These are phyloP conservation scores for Xylaria castorea DNA, from an alignment of 495 filamentous ascomycete genomes.

Conservation along the genomic window DNA sequence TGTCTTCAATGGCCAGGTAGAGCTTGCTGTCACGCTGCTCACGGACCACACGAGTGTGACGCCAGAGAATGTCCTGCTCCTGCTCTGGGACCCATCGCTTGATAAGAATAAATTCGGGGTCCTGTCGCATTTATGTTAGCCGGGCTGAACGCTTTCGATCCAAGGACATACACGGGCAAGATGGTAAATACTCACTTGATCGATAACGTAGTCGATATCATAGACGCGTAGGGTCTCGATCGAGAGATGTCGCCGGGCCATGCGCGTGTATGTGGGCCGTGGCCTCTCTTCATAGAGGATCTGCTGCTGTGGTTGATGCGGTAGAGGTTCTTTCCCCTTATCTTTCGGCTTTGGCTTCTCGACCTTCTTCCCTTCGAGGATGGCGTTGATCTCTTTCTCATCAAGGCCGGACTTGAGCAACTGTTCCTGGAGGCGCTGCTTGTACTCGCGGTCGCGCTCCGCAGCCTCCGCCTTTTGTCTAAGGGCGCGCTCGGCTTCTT, in stretches of 20 bases:
- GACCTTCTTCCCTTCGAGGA: constrained; percentile 59
- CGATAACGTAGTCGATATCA: constrained; percentile 60
- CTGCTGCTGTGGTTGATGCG: constrained; percentile 5
- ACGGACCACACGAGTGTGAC: constrained; percentile 70
- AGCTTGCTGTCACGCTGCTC: constrained; percentile 50
- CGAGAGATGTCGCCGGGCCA: constrained; percentile 62
- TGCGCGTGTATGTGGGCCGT: constrained; percentile 62
- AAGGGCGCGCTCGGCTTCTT: constrained; percentile 57
- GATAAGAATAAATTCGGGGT: constrained; percentile 76
- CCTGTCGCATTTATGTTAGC: constrained; percentile 51
- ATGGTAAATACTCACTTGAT: constrained; percentile 48
- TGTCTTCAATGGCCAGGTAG: constrained; percentile 56
- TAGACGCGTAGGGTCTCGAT: constrained; percentile 59
- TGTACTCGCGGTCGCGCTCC: constrained; percentile 56
- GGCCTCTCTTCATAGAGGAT: constrained; percentile 27
- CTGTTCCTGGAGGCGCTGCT: constrained; percentile 57
- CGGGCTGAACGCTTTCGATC: neutral
- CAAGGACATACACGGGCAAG: neutral
- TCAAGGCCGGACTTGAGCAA: constrained; percentile 57
- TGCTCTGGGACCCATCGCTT: constrained; percentile 76
- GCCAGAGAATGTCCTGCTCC: constrained; percentile 75
- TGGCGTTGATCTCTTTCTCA: constrained; percentile 60
- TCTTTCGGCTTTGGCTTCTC: constrained; percentile 45
- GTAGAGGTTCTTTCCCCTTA: constrained; percentile 26
- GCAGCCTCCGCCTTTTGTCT: constrained; percentile 56